Evolutionary conservation across 192 early-diverging fungal species (phyloP), one percentile per base, ranked within the genome.

Genomic region (Umbelopsis sp.): DNA sequence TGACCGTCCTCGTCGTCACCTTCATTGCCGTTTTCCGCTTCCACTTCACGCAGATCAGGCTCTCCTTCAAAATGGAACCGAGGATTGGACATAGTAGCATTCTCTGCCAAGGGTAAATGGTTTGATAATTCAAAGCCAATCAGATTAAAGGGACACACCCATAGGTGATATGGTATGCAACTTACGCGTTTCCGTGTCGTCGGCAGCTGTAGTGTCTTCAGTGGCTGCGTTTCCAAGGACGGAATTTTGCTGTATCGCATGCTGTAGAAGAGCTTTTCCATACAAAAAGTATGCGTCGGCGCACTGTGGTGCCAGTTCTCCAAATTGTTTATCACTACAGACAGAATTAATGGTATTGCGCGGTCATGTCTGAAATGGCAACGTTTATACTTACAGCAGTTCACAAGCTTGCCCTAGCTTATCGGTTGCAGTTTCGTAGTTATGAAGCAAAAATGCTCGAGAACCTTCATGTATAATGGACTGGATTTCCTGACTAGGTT

Each of bases 231-330:
- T 84, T 10, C 91, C 94, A 50, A 95, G 72, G n/a, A 93, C 88
- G 45, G 91, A 88, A 74, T 77, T 91, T 56, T 92, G 88, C 71
- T 91, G 79, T 47, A 93, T 88, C 14, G 90, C 91, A 68, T 90
- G 83, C 62, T 91, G 85, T n/a, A 93, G 73, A 9, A 95, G 76
- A 5, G 92, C 89, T 17, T 86, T 81, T 24, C 94, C 94, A 72
- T 93, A 95, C 67, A 88, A 75, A 56, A 93, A 89, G 53, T 91
- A 74, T 0, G 84, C 86, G 72, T 93, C 91, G 2, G 90, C 94
- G 71, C 88, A 92, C 53, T 84, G 77, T 36, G 80, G 80, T 16
- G 91, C 86, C 11, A 84, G 78, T 69, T 76, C 76, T 29, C 93
- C 93, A 79, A 90, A 85, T 2, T 84, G 74, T 51, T 86, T 79